phyloP scores from a whole-genome alignment of 164 flowering plant genomes.

The Warburgia ugandensis region DNA sequence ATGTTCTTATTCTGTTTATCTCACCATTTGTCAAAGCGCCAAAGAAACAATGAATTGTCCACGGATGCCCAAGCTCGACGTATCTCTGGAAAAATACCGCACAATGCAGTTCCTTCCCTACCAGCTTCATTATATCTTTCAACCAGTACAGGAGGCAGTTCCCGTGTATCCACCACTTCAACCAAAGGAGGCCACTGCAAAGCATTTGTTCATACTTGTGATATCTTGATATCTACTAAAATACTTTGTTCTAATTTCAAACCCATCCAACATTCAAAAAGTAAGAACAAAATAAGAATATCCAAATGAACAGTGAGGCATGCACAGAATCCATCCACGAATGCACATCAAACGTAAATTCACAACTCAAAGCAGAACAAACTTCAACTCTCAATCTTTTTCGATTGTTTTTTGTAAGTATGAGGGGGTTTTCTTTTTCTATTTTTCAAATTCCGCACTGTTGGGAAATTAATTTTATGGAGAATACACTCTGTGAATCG shows the following conservation, averaged over 20 bases:
- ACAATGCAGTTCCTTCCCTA: slow-evolving; percentile 94
- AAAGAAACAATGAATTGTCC: slow-evolving; percentile 85
- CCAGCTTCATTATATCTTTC: slow-evolving; percentile 95
- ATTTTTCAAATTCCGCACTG: too few species aligned
- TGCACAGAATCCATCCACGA: too few species aligned
- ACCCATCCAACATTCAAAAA: background rate
- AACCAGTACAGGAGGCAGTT: slow-evolving; percentile 76
- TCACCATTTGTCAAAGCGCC: slow-evolving; percentile 98
- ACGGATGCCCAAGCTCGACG: slow-evolving; percentile 99
- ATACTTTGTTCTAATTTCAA: background rate
- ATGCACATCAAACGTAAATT: too few species aligned
- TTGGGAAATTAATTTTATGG: too few species aligned
- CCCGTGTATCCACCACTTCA: slow-evolving; percentile 84
- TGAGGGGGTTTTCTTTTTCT: too few species aligned
- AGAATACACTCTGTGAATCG: too few species aligned
- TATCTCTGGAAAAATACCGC: slow-evolving; percentile 98
- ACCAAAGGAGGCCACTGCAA: slow-evolving; percentile 95
- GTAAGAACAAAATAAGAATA: too few species aligned
- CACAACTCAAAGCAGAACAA: too few species aligned
- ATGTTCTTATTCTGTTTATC: too few species aligned
- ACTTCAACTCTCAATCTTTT: too few species aligned
- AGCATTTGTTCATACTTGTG: background rate
- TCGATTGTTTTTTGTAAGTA: too few species aligned
- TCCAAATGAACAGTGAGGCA: too few species aligned
- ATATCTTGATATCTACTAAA: background rate